These are phyloP conservation scores for Emydomyces testavorans DNA, from an alignment of 2,329 filamentous ascomycete species.

Conservation along the genomic window DNA sequence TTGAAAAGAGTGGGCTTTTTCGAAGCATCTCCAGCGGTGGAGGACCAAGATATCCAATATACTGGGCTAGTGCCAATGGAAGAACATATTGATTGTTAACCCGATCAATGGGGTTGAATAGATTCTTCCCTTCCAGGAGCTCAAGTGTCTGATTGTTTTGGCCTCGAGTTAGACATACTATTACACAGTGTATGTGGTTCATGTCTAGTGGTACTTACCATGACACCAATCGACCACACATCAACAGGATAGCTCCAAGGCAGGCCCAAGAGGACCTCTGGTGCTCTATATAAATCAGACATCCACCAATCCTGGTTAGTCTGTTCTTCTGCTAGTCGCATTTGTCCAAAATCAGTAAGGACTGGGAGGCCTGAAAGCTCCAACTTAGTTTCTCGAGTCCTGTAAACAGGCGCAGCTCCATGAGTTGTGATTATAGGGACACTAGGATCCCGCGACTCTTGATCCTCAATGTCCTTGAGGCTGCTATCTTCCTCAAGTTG, in stretches of 20 bases:
- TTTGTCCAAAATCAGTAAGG: conserved; percentile 21
- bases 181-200: not conserved
- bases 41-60: conserved; percentile 22
- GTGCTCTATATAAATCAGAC: conserved; percentile 21
- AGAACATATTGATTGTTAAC: conserved; percentile 21
- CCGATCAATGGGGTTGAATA: conserved; percentile 23
- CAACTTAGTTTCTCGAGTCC: conserved; percentile 9
- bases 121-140: conserved; percentile 21
- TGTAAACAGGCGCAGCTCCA: conserved; percentile 13
- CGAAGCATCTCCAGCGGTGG: conserved; percentile 20
- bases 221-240: conserved; percentile 22
- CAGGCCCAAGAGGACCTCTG: conserved; percentile 19
- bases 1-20: conserved; percentile 17
- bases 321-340: conserved; percentile 8
- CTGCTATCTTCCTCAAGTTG: conserved; percentile 8
- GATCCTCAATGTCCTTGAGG: conserved; percentile 14
- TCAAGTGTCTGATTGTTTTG: conserved; percentile 20
- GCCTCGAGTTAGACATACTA: not conserved
- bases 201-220: conserved; percentile 16
- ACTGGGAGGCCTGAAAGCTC: conserved; percentile 15
- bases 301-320: conserved; percentile 19
- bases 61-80: conserved; percentile 22
- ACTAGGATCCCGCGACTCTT: conserved; percentile 11
- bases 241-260: conserved; percentile 20
- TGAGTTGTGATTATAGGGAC: conserved; percentile 10